Evolutionary conservation across 2,329 filamentous ascomycete species (phyloP), one percentile per base, ranked within the genome.

Genomic region (Cladophialophora psammophila): DNA sequence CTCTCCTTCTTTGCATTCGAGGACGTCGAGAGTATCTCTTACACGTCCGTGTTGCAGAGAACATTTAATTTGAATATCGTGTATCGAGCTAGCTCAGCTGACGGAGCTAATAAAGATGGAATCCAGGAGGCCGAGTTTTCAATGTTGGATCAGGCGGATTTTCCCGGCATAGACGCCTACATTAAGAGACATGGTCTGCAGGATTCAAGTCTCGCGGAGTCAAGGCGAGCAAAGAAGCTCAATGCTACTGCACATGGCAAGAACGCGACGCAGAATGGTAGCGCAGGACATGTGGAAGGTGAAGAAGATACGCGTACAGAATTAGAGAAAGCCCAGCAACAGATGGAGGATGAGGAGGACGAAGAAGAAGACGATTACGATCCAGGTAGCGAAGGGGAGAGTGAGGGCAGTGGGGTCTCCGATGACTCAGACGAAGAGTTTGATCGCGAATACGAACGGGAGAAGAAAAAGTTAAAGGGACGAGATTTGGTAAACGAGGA

Each of bases 111-210:
- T 31, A 69, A 35, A 8, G 72, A 72, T 8, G 81, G 81, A 35
- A 77, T 78, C 1, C 81, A 86, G 72, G 87, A 90, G 69, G 80
- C 87, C 18, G 88, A 90, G 71, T 88, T 90, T 71, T 84, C 83
- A 50, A 90, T 90, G 87, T 79, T 90, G 50, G 88, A 90, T 69
- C 87, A 90, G 72, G 85, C 83, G 8, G 85, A 90, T 73, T 89
- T 85, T 71, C 79, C 82, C 0, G 87, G 86, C 15, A 89, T 90
- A 56, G 87, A 89, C 69, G 80, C 80, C 5, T 90, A 89, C 69
- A 81, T 90, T 65, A 87, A 87, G 75, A 80, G 82, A 35, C 87
- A 89, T 72, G 81, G 82, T 5, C 77, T 90, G 36, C 87, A 90
- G 63, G 88, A 90, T 73, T 86, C 87, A 2, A 88, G 86, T 73